phyloP scores from a whole-genome alignment of 768 basidiomycete species.

The Termitomyces sp. region DNA sequence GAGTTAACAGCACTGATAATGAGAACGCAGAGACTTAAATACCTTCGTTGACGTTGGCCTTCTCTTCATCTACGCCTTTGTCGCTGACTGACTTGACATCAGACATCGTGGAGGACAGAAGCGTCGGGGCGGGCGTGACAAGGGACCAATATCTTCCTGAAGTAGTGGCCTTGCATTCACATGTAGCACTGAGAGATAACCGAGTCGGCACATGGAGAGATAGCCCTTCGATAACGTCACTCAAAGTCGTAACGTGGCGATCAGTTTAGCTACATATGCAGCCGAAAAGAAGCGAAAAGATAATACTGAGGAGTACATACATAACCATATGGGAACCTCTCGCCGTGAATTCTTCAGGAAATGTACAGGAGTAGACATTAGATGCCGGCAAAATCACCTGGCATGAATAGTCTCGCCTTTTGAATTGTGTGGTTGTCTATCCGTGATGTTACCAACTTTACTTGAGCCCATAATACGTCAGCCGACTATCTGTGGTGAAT shows the following conservation, averaged over 20 bases:
- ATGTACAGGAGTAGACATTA: too few species aligned
- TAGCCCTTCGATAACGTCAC: not conserved
- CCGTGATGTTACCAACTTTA: too few species aligned
- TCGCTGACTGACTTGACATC: constrained; percentile 28
- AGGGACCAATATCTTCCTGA: constrained; percentile 20
- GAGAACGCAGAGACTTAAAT: not conserved
- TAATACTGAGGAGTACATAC: not conserved
- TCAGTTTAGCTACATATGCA: not conserved
- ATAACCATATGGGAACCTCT: too few species aligned
- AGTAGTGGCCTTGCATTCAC: constrained; percentile 14
- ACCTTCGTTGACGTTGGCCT: constrained; percentile 10
- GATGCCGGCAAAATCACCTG: too few species aligned
- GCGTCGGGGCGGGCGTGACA: constrained; percentile 10
- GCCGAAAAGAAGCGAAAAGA: not conserved
- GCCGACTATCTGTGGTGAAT: too few species aligned
- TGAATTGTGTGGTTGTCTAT: too few species aligned
- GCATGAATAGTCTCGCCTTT: too few species aligned
- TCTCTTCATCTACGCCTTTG: constrained; percentile 17
- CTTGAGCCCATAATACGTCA: too few species aligned
- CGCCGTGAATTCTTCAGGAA: too few species aligned
- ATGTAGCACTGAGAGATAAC: constrained; percentile 16
- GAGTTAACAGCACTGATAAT: not conserved
- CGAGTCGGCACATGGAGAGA: not conserved
- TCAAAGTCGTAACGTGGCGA: not conserved
- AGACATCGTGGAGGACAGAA: constrained; percentile 26